Evolutionary conservation across 177 flowering plant genomes (phyloP).

Genomic region (Vitis hybrid): DNA sequence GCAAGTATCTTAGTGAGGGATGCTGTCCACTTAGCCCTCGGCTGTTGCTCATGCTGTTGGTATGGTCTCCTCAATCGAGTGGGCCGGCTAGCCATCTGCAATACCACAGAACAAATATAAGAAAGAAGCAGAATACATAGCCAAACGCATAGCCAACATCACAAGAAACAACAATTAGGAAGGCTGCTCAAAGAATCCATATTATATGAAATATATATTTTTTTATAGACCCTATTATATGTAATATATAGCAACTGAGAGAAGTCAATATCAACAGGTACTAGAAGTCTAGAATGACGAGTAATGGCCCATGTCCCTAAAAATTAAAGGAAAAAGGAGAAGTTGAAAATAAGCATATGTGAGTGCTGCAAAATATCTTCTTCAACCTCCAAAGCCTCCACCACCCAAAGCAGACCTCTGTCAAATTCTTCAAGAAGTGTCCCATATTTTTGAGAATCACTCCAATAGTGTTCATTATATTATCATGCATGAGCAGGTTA

Average conservation of each 20-base stretch:
- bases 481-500: too few species aligned
- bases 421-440: too few species aligned
- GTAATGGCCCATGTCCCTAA: not conserved
- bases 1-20: constrained; percentile 44
- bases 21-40: constrained; percentile 61
- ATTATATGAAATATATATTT: not conserved
- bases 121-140: not conserved
- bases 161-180: not conserved
- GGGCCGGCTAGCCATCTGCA: constrained; percentile 39
- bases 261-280: not conserved
- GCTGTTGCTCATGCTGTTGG: constrained; percentile 37
- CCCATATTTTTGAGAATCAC: too few species aligned
- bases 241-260: not conserved
- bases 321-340: not conserved
- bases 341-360: too few species aligned
- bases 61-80: constrained; percentile 25
- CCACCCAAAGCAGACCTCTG: too few species aligned
- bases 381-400: too few species aligned
- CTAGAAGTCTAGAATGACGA: not conserved
- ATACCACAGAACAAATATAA: not conserved
- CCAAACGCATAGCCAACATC: not conserved
- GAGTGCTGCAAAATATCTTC: too few species aligned
- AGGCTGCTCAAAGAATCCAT: not conserved
- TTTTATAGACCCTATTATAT: not conserved
- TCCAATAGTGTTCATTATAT: too few species aligned